Base-by-base conservation (phyloP, 371 early-diverging fungal species). In the Chytridium lagenaria region DNA sequence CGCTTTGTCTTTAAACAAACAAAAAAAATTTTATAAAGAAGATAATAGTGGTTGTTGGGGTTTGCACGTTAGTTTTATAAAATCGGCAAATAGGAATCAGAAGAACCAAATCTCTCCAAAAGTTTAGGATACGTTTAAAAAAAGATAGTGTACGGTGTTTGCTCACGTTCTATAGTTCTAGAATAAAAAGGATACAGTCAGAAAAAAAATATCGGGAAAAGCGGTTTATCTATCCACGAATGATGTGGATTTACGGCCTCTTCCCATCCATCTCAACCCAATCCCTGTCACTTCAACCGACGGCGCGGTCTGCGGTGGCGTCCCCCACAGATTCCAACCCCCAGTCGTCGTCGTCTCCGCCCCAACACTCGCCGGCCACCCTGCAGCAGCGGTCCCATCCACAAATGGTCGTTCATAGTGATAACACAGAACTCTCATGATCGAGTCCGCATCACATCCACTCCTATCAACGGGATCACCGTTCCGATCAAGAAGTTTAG, bases 361-460 rank as follows among this genome's bases (percentile, higher is more conserved):
- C 55, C 23, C 5, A 16, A 16, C 16, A 55, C 26, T 5, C 26
- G 19, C 16, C 26, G 10, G 16, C 44, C 44, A 19, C 61, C 2
- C 61, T 37, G 7, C 61, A 28, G 12, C 61, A 28, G 37, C 12
- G 7, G 12, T 12, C 10, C 31, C 31, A 34, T 61, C 61, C 3
- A 7, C 36, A 34, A 61, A 61, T 3, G 34, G 36, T 23, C 61
- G 16, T 23, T 31, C 31, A 26, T 61, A 61, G 36, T 61, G 61
- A 26, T 61, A 61, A 26, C 61, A 61, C 3, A 61, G 61, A 3
- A 61, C 61, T 34, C 61, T 31, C 36, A 61, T 61, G 61, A 61
- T 61, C 12, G 61, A 61, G 23, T 61, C 61, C 61, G 61, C 7
- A 26, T 61, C 61, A 34, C 61, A 61, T 23, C 61, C 61, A 15